Evolutionary conservation across 2,329 filamentous ascomycete genomes (phyloP).

Genomic region (Pyricularia sp.): DNA sequence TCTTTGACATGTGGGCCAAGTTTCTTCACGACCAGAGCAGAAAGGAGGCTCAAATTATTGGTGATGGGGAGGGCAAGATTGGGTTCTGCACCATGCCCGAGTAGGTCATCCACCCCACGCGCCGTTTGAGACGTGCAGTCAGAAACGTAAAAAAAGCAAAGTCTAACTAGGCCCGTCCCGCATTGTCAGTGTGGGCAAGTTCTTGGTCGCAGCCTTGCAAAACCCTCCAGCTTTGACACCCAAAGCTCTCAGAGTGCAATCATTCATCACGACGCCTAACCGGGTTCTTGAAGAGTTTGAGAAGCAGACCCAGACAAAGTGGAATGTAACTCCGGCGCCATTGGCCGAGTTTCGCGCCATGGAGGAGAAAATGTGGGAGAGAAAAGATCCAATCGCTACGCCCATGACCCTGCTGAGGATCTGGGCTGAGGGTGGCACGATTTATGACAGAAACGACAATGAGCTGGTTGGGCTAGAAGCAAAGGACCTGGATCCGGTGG

Average conservation of each 20-base stretch:
- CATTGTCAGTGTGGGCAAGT: conserved; percentile 39
- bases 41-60: conserved; percentile 48
- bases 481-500: conserved; percentile 38
- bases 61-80: conserved; percentile 46
- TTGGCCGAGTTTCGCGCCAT: conserved; percentile 38
- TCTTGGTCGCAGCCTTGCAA: conserved; percentile 48
- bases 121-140: neutral
- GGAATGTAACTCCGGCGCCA: conserved; percentile 39
- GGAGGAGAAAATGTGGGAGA: conserved; percentile 47
- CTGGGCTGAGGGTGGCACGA: conserved; percentile 58
- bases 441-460: conserved; percentile 59
- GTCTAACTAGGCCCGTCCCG: neutral
- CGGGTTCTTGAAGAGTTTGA: conserved; percentile 55
- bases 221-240: conserved; percentile 40
- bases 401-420: conserved; percentile 51
- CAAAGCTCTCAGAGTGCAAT: conserved; percentile 53
- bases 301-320: conserved; percentile 43
- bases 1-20: conserved; percentile 47
- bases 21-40: conserved; percentile 41
- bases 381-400: conserved; percentile 36
- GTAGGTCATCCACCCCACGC: conserved; percentile 30
- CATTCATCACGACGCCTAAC: conserved; percentile 52
- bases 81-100: conserved; percentile 61
- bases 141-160: neutral
- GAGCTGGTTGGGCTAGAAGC: conserved; percentile 35